Evolutionary conservation across 2,329 filamentous ascomycete species (phyloP), one percentile per base, ranked within the genome.

Genomic region (Apiospora hydei): DNA sequence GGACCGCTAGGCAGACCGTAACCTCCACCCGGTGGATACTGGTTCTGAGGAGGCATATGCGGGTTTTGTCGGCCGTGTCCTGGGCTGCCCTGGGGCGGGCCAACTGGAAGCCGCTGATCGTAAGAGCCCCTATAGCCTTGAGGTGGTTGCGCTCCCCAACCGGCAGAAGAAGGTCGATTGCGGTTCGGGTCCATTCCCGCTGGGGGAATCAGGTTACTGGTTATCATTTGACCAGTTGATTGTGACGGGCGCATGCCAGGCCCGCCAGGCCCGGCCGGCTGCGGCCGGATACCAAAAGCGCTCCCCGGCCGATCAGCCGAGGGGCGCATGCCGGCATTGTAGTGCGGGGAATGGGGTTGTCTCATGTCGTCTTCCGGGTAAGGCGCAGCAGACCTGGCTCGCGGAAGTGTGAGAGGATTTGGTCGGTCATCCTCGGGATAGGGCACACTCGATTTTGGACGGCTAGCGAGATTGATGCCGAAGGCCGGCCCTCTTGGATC

Each of bases 351-450:
- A 73, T 82, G 76, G 43, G 79, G 81, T 38, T 75, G 80, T 70
- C 76, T 79, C 69, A 83, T 77, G 69, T 89, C 88, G 71, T 89
- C 87, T 61, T 88, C 87, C 4, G 87, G 88, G 73, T 89, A 89
- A 0, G 88, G 87, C 0, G 85, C 85, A 3, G 82, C 80, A 3
- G 87, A 87, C 71, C 83, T 84, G 4, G 87, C 82, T 47, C 87
- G 83, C 69, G 76, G 79, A 24, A 85, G 73, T 71, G 80, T 84
- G 64, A 86, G 79, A n/a, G 85, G 86, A 67, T 87, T 84, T 26
- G 90, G 88, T 70, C 85, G 84, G 75, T 93, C 91, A 75, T 93
- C 92, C 69, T 91, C 87, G 0, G 93, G 93, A 77, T 95, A 95
- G 1, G 93, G 93, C 1, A 90, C 90, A 30, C 88, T 85, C 13